Conservation (phyloP, 108 stramenopile species). For the Aurantiochytrium sp. region DNA sequence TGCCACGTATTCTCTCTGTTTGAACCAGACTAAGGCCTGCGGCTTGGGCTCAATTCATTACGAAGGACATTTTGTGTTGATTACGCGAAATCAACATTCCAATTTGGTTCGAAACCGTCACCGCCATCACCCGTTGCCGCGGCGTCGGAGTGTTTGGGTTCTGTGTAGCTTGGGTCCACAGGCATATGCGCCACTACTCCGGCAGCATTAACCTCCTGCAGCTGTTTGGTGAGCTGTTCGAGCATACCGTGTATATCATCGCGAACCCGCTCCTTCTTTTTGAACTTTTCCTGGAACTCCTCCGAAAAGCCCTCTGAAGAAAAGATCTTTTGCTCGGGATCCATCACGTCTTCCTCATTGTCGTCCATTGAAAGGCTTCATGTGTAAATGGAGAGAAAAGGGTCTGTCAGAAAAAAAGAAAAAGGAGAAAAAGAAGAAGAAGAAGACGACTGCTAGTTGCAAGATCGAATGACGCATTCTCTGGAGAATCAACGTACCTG, state of each 20-base stretch:
- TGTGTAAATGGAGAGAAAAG: background rate
- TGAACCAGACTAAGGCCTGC: too few relatives aligned
- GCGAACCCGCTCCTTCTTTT: background rate
- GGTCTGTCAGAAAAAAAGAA: background rate
- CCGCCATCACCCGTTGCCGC: background rate
- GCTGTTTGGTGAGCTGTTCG: background rate
- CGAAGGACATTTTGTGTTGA: background rate
- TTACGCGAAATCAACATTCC: background rate
- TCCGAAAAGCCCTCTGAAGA: background rate
- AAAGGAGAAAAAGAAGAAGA: too few relatives aligned
- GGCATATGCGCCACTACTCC: background rate
- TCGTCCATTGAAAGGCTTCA: background rate
- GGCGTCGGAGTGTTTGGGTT: background rate
- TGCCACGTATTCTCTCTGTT: too few relatives aligned
- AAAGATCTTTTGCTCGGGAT: background rate
- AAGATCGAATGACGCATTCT: too few relatives aligned
- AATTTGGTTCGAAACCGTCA: background rate
- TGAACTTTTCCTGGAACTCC: slow-evolving; percentile 13
- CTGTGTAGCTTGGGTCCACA: background rate
- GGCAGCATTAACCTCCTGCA: background rate
- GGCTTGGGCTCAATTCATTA: too few relatives aligned
- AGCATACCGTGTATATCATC: background rate
- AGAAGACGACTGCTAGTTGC: too few relatives aligned
- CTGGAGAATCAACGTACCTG: background rate
- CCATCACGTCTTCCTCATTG: background rate